Conservation (phyloP, 805 yeast genomes). For the Saturnispora besseyi region DNA sequence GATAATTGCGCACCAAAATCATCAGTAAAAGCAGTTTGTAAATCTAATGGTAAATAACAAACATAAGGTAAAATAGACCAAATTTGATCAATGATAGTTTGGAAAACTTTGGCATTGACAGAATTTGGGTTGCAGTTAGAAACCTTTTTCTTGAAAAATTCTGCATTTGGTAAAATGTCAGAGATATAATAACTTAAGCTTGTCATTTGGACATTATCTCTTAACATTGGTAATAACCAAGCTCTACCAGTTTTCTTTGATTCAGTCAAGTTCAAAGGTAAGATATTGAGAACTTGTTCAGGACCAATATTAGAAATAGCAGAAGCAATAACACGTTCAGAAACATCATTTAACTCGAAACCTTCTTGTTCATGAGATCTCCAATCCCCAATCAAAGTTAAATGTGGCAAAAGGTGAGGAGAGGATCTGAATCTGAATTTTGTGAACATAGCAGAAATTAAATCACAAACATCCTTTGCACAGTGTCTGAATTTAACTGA, state of each 20-base stretch:
- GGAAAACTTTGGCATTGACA: slow-evolving; percentile 65
- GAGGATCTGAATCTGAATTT: slow-evolving; percentile 57
- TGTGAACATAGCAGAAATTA: slow-evolving; percentile 52
- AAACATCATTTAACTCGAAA: slow-evolving; percentile 59
- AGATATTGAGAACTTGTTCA: slow-evolving; percentile 57
- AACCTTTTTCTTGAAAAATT: slow-evolving; percentile 43
- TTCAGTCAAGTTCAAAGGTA: slow-evolving; percentile 71
- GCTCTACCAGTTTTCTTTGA: slow-evolving; percentile 76
- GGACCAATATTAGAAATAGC: slow-evolving; percentile 83
- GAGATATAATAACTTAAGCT: slow-evolving; percentile 52
- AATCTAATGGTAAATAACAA: slow-evolving; percentile 78
- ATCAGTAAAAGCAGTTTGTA: slow-evolving; percentile 54
- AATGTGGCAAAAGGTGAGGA: slow-evolving; percentile 59
- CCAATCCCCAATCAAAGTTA: slow-evolving; percentile 76
- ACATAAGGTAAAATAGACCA: slow-evolving; percentile 89
- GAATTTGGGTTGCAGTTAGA: slow-evolving; percentile 41
- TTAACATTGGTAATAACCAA: slow-evolving; percentile 84
- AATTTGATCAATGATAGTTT: slow-evolving; percentile 81
- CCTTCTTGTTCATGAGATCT: slow-evolving; percentile 67
- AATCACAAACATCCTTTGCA: slow-evolving; percentile 63
- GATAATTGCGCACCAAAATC: slow-evolving; percentile 71
- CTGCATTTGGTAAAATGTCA: slow-evolving; percentile 58
- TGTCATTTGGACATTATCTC: slow-evolving; percentile 77
- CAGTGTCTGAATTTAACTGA: slow-evolving; percentile 70
- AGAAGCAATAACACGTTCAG: slow-evolving; percentile 72